Base-by-base conservation (phyloP, 768 basidiomycete species). In the Leccinum broughii region DNA sequence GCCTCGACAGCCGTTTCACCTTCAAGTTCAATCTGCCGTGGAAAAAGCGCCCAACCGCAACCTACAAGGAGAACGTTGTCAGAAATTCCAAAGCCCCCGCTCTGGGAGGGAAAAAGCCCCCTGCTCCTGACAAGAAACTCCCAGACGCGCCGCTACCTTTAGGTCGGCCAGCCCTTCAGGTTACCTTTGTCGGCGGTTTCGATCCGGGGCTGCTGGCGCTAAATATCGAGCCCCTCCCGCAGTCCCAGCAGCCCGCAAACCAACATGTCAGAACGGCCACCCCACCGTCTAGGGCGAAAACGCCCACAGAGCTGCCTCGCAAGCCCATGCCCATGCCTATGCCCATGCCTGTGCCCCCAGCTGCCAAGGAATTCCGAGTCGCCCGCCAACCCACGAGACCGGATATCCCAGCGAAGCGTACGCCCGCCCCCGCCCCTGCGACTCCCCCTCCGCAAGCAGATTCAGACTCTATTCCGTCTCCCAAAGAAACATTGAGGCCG, bases 161-260 rank as follows among this genome's bases (percentile, higher is more conserved):
- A 26, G 0, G 2, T n/a, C 44, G 20, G 8, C 51, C 30, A 32
- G 8, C 20, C 14, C 26, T 13, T 26, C 41, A 54, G 22, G 41
- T 1, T 50, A 61, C 62, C 30, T 85, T 86, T 64, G 69, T 85
- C 34, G 84, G 83, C 17, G 84, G 85, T 32, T 87, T 86, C 65
- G 60, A 20, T 49, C 74, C 64, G 2, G 63, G 55, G 54, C n/a
- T 34, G 48, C 37, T 65, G 7, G 54, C 60, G 4, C 24, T 55
- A 54, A 67, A 63, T 14, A 17, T 34, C 8, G 50, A 39, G 3
- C 64, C 59, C 53, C 20, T 13, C 11, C 3, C 60, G 65, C 46
- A 56, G 35, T 28, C 55, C 37, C 20, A 58, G 56, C 39, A 61
- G 55, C 37, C 55, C 68, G 10, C 11, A 32, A 62, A 68, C 37